Evolutionary conservation across 441 rosid species (phyloP), one percentile per base, ranked within the genome.

Genomic region (Aquilaria agallochum): DNA sequence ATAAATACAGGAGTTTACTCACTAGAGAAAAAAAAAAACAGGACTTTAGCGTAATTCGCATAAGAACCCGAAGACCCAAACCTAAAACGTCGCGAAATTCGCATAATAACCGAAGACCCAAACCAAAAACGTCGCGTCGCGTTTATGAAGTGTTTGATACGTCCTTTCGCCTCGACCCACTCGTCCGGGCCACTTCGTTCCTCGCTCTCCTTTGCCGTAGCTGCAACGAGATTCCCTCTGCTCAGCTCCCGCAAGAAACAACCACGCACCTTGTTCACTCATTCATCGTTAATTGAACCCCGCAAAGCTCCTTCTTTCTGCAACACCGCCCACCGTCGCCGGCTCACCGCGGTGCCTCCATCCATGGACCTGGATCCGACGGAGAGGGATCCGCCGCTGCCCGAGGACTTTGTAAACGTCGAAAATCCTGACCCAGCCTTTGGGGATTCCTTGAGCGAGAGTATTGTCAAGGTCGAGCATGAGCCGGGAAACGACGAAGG

Each of bases 321-420:
- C 32, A 44, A 70, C 69, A 11, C 53, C 55, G 53, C 14, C 50
- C 42, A 59, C 31, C 58, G 63, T 11, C 55, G 56, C 15, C 51
- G 9, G 11, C 58, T 53, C 56, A 47, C 45, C 51, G 60, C 34
- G 2, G 58, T 13, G 9, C 67, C 67, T 51, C 75, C 69, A 59
- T 14, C 53, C 46, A 81, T 83, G 81, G 89, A 86, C 55, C 70
- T 79, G 58, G 36, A 56, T 53, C 36, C 75, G 58, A 64, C 78
- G 64, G 84, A 78, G 57, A 30, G 68, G 55, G 84, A 72, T 27
- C 49, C 69, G 40, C 58, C 71, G 8, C 48, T 83, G 2, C 83
- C 72, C 5, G 98, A 92, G 63, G 97, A 92, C 68, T 92, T 79
- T 66, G 82, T 93, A 71, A 93, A 88, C 80, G 77, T 94, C 70